phyloP scores from a whole-genome alignment of 1,284 basidiomycete species.

The Sparassis latifolia region DNA sequence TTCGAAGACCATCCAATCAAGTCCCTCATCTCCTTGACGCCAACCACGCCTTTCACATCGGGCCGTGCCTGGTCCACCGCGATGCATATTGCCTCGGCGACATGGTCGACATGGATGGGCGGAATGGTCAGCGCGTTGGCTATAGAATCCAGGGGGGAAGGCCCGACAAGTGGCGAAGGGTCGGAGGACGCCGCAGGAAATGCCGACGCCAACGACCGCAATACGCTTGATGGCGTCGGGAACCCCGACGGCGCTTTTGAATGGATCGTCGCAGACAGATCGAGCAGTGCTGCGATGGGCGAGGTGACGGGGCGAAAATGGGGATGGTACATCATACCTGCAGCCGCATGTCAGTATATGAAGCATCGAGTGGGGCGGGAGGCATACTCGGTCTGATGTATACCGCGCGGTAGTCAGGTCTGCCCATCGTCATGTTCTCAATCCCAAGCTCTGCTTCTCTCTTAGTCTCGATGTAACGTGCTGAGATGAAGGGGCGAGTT shows the following conservation, averaged over 20 bases:
- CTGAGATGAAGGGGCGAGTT: slow-evolving; percentile 80
- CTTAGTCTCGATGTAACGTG: slow-evolving; percentile 85
- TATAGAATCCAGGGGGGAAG: slow-evolving; percentile 58
- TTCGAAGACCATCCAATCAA: slow-evolving; percentile 58
- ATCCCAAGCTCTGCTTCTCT: slow-evolving; percentile 81
- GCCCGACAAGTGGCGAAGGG: slow-evolving; percentile 18
- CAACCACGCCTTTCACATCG: slow-evolving; percentile 64
- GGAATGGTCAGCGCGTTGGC: slow-evolving; percentile 75
- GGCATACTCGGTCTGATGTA: slow-evolving; percentile 81
- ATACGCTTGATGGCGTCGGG: slow-evolving; percentile 58
- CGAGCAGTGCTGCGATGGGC: slow-evolving; percentile 79
- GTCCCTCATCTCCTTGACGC: slow-evolving; percentile 69
- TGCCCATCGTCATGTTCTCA: slow-evolving; percentile 35
- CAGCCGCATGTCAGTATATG: neutral
- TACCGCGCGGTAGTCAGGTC: slow-evolving; percentile 52
- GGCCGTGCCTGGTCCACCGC: slow-evolving; percentile 30
- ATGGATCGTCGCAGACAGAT: slow-evolving; percentile 69
- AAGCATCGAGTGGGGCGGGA: neutral
- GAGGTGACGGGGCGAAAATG: slow-evolving; percentile 86
- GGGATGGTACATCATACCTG: slow-evolving; percentile 94
- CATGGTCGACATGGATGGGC: slow-evolving; percentile 94
- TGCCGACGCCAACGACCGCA: slow-evolving; percentile 42
- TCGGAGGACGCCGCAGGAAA: slow-evolving; percentile 24
- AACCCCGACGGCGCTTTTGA: slow-evolving; percentile 45
- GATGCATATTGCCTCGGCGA: slow-evolving; percentile 79